phyloP scores from a whole-genome alignment of 352 stramenopile genomes.

The Phytophthora colocasiae region DNA sequence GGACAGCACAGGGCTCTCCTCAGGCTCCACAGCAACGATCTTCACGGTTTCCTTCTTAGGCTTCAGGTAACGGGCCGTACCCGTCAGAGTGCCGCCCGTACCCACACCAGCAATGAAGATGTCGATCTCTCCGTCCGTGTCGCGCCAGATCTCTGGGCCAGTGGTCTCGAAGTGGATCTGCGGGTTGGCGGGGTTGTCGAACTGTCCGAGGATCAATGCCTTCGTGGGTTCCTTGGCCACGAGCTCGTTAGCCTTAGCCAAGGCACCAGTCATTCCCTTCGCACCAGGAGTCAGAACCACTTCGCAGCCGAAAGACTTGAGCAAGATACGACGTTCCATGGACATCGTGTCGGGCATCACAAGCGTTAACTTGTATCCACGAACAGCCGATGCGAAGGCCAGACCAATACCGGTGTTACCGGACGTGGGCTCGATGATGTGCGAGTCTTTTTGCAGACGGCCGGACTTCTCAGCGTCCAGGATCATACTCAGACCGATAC shows the following conservation, averaged over 20 bases:
- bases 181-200: constrained; percentile 97
- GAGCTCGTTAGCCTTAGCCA: constrained; percentile 84
- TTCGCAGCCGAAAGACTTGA: constrained; percentile 94
- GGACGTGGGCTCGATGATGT: constrained; percentile 95
- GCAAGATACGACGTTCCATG: constrained; percentile 95
- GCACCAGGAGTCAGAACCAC: constrained; percentile 93
- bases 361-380: constrained; percentile 93
- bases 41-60: constrained; percentile 83
- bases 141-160: constrained; percentile 87
- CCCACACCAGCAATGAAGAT: constrained; percentile 91
- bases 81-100: constrained; percentile 89
- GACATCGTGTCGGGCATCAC: constrained; percentile 97
- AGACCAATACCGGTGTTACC: constrained; percentile 96
- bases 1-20: constrained; percentile 86
- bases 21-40: constrained; percentile 86
- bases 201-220: constrained; percentile 92
- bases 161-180: constrained; percentile 93
- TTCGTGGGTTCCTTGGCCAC: constrained; percentile 74
- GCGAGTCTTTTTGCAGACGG: constrained; percentile 72
- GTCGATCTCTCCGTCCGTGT: constrained; percentile 89
- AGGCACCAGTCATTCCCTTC: constrained; percentile 80
- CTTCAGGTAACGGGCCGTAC: constrained; percentile 89
- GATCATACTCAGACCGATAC: constrained; percentile 90
- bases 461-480: constrained; percentile 73
- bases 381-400: constrained; percentile 91